Percentiles rank a stretch among this genome's conserved stretches.
Evolutionary conservation across 2,329 filamentous ascomycete genomes (phyloP).

Genomic region (Aspergillus fumigatiaffinis): DNA sequence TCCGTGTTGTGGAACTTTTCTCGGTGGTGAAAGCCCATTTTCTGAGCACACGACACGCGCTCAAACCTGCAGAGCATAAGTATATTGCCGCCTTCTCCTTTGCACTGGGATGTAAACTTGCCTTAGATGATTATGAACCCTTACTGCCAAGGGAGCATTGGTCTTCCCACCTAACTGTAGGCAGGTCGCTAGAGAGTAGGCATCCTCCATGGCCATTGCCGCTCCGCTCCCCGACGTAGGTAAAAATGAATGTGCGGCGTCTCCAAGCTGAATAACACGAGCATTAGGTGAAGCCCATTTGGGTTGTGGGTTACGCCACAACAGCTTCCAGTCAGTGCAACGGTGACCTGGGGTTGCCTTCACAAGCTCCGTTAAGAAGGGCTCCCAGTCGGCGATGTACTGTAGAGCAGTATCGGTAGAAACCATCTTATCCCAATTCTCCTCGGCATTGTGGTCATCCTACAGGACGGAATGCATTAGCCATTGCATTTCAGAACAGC

Average conservation of each 20-base stretch:
- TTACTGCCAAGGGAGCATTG: conserved; percentile 24
- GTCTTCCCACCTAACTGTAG: conserved; percentile 30
- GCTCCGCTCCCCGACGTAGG: background rate
- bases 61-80: conserved; percentile 32
- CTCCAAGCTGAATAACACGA: conserved; percentile 3
- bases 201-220: conserved; percentile 7
- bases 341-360: too few relatives aligned
- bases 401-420: too few relatives aligned
- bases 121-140: conserved; percentile 11
- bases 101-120: too few relatives aligned
- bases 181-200: conserved; percentile 3
- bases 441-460: too few relatives aligned
- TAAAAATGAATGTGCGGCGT: conserved; percentile 4
- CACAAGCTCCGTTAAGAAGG: too few relatives aligned
- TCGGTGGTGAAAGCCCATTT: conserved; percentile 43
- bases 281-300: background rate
- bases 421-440: too few relatives aligned
- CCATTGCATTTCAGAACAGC: too few relatives aligned
- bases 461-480: too few relatives aligned
- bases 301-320: too few relatives aligned
- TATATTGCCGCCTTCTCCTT: too few relatives aligned
- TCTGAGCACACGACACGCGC: conserved; percentile 47
- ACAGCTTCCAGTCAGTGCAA: too few relatives aligned
- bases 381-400: too few relatives aligned
- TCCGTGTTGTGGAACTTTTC: conserved; percentile 17